Evolutionary conservation across 371 early-diverging fungal species (phyloP).

Genomic region (Syncephalastrum sp.): DNA sequence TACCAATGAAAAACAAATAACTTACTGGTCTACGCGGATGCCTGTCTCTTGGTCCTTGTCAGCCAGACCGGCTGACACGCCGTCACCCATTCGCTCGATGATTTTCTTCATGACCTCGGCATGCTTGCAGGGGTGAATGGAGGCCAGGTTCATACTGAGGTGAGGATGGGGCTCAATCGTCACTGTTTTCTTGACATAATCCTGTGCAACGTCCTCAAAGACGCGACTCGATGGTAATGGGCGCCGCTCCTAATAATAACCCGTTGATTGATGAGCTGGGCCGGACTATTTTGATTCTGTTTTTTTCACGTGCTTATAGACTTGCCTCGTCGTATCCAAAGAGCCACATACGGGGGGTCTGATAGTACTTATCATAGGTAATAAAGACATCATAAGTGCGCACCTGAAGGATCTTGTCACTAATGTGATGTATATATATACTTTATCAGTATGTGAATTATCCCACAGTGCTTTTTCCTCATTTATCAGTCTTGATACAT

Average conservation of each 20-base stretch:
- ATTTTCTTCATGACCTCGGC: conserved; percentile 97
- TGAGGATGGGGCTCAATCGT: conserved; percentile 97
- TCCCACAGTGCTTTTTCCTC: no score
- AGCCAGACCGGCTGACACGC: conserved; percentile 24
- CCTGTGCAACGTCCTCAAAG: conserved; percentile 95
- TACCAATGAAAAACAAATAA: conserved; percentile 13
- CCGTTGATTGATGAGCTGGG: background rate
- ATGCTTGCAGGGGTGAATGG: conserved; percentile 97
- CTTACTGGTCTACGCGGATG: conserved; percentile 92
- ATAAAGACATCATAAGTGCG: conserved; percentile 97
- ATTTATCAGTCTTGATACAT: background rate
- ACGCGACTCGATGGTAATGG: conserved; percentile 86
- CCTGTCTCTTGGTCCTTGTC: conserved; percentile 24
- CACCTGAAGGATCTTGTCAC: conserved; percentile 88
- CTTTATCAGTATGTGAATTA: background rate
- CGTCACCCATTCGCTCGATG: conserved; percentile 78
- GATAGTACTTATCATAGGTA: conserved; percentile 98
- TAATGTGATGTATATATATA: conserved; percentile 9
- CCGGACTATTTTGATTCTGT: background rate
- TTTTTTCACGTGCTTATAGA: background rate
- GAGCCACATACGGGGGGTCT: conserved; percentile 95
- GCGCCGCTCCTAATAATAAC: conserved; percentile 53
- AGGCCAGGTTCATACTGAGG: conserved; percentile 77
- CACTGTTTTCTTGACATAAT: conserved; percentile 97
- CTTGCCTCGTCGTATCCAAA: conserved; percentile 90